phyloP scores from a whole-genome alignment of 345 rosid species.

The Limnanthes douglasii region DNA sequence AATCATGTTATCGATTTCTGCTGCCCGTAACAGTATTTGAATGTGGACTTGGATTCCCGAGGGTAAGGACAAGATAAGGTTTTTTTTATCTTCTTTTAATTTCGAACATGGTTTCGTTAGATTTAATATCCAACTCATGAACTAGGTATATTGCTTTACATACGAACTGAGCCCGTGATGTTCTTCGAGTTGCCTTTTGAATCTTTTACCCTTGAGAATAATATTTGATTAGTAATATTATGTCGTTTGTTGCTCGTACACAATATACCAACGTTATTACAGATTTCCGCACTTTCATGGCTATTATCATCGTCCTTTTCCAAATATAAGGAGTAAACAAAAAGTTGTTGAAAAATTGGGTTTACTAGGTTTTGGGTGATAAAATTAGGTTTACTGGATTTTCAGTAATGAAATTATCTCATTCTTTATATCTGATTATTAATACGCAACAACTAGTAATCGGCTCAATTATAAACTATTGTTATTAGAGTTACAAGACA shows the following conservation, averaged over 20 bases:
- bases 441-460: no score
- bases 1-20: constrained; percentile 9
- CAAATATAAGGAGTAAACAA: no score
- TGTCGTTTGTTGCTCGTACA: constrained; percentile 31
- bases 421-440: no score
- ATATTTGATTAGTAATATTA: constrained; percentile 36
- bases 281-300: constrained; percentile 83
- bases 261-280: constrained; percentile 36
- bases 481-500: no score
- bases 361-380: no score
- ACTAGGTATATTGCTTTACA: constrained; percentile 57
- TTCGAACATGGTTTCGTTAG: constrained; percentile 55
- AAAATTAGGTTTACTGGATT: no score
- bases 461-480: no score
- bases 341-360: no score
- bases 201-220: constrained; percentile 41
- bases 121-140: constrained; percentile 84
- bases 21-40: constrained; percentile 8
- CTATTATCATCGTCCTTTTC: constrained; percentile 42
- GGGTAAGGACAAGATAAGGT: constrained; percentile 25
- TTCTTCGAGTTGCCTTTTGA: constrained; percentile 30
- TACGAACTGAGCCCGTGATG: constrained; percentile 35
- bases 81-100: constrained; percentile 19
- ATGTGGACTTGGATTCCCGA: constrained; percentile 15
- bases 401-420: no score